Percentiles rank a stretch among this genome's conserved stretches.
Conservation (phyloP, 2,329 filamentous ascomycete species). For the Aspergillus quadricinctus region DNA sequence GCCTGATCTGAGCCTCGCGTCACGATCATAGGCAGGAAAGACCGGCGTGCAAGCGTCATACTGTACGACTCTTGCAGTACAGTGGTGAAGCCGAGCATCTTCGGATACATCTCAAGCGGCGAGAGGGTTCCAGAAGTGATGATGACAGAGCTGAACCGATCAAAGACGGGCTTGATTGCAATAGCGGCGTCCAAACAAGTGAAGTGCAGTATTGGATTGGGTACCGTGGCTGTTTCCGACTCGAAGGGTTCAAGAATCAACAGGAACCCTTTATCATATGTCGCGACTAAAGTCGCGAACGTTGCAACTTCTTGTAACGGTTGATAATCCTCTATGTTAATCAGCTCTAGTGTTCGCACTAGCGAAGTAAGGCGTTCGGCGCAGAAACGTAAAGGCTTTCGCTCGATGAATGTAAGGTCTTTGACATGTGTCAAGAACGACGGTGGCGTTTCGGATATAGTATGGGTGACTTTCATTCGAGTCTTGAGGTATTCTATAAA, state of each 20-base stretch:
- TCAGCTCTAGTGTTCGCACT: slow-evolving; percentile 89
- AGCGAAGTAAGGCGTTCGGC: slow-evolving; percentile 91
- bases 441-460: slow-evolving; percentile 93
- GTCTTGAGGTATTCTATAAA: slow-evolving; percentile 99
- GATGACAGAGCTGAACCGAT: slow-evolving; percentile 95
- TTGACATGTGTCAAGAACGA: slow-evolving; percentile 91
- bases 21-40: slow-evolving; percentile 98
- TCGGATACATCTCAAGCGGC: slow-evolving; percentile 96
- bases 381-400: slow-evolving; percentile 88
- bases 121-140: slow-evolving; percentile 98
- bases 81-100: slow-evolving; percentile 90
- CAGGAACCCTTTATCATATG: slow-evolving; percentile 93
- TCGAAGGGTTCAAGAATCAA: slow-evolving; percentile 97
- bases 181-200: slow-evolving; percentile 96
- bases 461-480: slow-evolving; percentile 95
- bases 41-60: slow-evolving; percentile 89
- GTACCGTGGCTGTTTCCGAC: slow-evolving; percentile 89
- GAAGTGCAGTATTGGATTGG: slow-evolving; percentile 95
- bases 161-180: slow-evolving; percentile 95
- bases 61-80: slow-evolving; percentile 95
- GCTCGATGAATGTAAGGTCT: slow-evolving; percentile 95
- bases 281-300: slow-evolving; percentile 92
- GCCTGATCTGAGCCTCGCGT: slow-evolving; percentile 93
- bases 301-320: slow-evolving; percentile 95
- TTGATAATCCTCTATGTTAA: slow-evolving; percentile 97